Conservation (phyloP, 306 rosid genomes). For the Prosopis cineraria region DNA sequence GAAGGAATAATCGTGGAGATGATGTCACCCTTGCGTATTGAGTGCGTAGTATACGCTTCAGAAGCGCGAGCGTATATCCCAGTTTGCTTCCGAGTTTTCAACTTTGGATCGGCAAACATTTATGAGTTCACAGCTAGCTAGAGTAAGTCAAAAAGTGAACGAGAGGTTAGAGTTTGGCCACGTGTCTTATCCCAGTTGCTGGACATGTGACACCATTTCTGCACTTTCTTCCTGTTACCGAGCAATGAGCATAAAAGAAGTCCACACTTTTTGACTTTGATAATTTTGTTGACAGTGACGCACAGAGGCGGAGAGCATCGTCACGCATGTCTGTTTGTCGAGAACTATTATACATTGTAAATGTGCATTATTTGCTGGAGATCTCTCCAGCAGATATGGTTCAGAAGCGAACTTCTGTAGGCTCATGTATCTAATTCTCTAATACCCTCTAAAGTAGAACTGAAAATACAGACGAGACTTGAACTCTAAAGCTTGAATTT, state of each 20-base stretch:
- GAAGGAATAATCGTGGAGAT: neutral
- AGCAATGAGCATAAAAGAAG: slow-evolving; percentile 18
- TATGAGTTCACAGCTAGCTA: neutral
- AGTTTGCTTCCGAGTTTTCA: slow-evolving; percentile 10
- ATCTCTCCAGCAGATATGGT: slow-evolving; percentile 7
- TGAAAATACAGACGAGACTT: too few relatives aligned
- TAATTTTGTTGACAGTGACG: too few relatives aligned
- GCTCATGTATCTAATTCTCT: too few relatives aligned
- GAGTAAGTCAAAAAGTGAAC: slow-evolving; percentile 4
- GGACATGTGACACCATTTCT: slow-evolving; percentile 2
- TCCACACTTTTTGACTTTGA: slow-evolving; percentile 4
- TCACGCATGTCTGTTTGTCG: neutral
- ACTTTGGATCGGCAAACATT: neutral
- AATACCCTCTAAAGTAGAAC: too few relatives aligned
- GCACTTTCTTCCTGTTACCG: neutral
- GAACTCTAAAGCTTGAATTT: too few relatives aligned
- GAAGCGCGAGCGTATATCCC: neutral
- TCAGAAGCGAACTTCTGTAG: neutral
- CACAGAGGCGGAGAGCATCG: too few relatives aligned
- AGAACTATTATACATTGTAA: neutral
- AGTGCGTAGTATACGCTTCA: neutral
- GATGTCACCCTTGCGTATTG: slow-evolving; percentile 21
- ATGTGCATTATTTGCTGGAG: slow-evolving; percentile 34
- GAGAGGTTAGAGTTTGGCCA: neutral
- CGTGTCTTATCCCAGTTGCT: neutral